Conservation (phyloP, 2,329 filamentous ascomycete species). For the Aureobasidium sp. region DNA sequence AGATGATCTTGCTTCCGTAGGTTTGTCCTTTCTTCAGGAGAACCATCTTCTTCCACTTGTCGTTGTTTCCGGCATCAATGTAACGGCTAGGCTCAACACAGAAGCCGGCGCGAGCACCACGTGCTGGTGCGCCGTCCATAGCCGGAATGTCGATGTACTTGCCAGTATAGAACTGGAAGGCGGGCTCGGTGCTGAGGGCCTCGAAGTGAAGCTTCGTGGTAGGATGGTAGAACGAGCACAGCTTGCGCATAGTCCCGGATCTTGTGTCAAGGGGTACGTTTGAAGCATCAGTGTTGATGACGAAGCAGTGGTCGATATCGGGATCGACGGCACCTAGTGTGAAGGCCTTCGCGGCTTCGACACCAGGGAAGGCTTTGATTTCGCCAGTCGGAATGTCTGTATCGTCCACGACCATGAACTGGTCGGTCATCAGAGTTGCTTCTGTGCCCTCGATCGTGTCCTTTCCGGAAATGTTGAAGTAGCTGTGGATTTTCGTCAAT, state of each 20-base stretch:
- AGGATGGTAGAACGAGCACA: constrained; percentile 68
- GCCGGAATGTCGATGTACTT: constrained; percentile 69
- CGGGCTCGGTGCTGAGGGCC: constrained; percentile 84
- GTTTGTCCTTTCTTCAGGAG: constrained; percentile 76
- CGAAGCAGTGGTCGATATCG: constrained; percentile 84
- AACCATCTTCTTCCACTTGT: constrained; percentile 72
- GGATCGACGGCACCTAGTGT: constrained; percentile 64
- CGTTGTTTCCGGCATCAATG: constrained; percentile 79
- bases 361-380: constrained; percentile 57
- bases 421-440: constrained; percentile 50
- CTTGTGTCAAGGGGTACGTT: constrained; percentile 47
- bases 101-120: constrained; percentile 67
- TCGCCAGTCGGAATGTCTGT: constrained; percentile 66
- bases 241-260: constrained; percentile 53
- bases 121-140: constrained; percentile 51
- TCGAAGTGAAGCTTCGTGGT: constrained; percentile 72
- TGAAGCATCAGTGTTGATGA: constrained; percentile 58
- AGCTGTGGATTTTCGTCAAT: constrained; percentile 34
- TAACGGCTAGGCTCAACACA: constrained; percentile 89
- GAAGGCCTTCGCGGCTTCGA: constrained; percentile 62
- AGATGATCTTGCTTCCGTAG: constrained; percentile 76
- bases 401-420: constrained; percentile 68
- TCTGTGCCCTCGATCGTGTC: constrained; percentile 57
- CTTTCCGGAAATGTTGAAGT: constrained; percentile 60
- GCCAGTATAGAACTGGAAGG: constrained; percentile 96